Evolutionary conservation across 148 eudicot species (phyloP), one percentile per base, ranked within the genome.

Genomic region (Rhododendron simsii): DNA sequence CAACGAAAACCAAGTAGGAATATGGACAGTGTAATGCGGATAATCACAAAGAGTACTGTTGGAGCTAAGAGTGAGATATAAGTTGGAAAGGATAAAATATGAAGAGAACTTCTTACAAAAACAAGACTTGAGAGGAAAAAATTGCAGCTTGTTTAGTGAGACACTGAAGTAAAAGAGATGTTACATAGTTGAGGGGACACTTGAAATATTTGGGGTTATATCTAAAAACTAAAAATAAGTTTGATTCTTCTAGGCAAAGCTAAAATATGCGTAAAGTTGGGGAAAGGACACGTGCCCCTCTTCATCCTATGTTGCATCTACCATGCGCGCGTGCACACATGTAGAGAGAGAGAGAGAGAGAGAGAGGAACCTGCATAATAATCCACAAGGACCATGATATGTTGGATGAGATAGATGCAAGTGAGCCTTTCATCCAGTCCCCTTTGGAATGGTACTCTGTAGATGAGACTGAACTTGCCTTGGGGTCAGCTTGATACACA

Each of bases 321-420:
- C 2, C 65, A 23, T 16, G 14, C 2, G 3, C 57, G 4, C 16
- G 35, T 1, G 35, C 35, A 9, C 2, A 47, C 2, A 78, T 37
- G 48, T 39, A 80, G 82, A 50, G 82, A 80, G 82, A 44, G 82
- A 80, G 82, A 44, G 12, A 78, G 59, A 79, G 59, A 80, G 82
- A 50, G 82, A 80, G 82, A 44, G 37, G 0, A 0, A 86, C 91
- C 91, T 86, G 91, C 84, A 85, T 78, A 44, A 90, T 89, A 48
- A 87, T 83, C 90, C 91, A 88, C 3, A 81, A 77, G 28, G 91
- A 87, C 90, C 88, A 88, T 21, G 75, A 5, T 4, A 83, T 69
- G 84, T 84, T 88, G 71, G 87, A 83, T 55, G 47, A 30, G 44
- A 88, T 61, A 78, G 88, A 84, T 4, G 86, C 55, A 37, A 90